Conservation (phyloP, 768 basidiomycete species). For the Agrocybe pediades region DNA sequence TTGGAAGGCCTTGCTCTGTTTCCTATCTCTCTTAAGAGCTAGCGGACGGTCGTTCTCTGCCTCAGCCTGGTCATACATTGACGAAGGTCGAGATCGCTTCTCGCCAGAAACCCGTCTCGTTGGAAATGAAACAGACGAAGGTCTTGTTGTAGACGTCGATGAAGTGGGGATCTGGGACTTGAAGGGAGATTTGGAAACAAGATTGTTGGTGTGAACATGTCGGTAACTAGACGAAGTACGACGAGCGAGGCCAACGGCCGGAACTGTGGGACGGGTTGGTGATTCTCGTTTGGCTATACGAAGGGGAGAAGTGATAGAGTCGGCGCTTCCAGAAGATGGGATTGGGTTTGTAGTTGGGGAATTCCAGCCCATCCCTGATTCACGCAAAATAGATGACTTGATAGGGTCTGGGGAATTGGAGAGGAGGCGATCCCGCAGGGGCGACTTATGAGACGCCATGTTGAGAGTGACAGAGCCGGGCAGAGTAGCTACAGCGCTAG, state of each 20-base stretch:
- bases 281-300: constrained; percentile 75
- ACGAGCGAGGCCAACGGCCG: constrained; percentile 54
- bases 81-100: constrained; percentile 73
- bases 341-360: constrained; percentile 38
- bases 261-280: constrained; percentile 39
- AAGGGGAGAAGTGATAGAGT: constrained; percentile 61
- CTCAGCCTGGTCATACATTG: constrained; percentile 71
- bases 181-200: constrained; percentile 88
- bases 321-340: constrained; percentile 30
- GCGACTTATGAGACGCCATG: constrained; percentile 45
- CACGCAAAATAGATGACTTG: constrained; percentile 62
- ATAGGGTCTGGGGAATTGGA: constrained; percentile 66
- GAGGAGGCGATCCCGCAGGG: constrained; percentile 59
- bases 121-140: constrained; percentile 34
- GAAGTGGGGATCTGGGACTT: constrained; percentile 64
- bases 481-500: constrained; percentile 9
- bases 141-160: constrained; percentile 37
- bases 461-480: not conserved
- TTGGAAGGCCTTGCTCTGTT: constrained; percentile 75
- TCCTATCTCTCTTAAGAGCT: constrained; percentile 68
- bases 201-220: constrained; percentile 74
- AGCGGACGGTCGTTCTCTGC: constrained; percentile 71
- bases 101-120: constrained; percentile 70
- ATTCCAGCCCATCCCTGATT: constrained; percentile 67
- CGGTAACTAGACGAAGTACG: constrained; percentile 79